Evolutionary conservation across 176 grass and related monocot species (phyloP).

Genomic region (Paspalum notatum): DNA sequence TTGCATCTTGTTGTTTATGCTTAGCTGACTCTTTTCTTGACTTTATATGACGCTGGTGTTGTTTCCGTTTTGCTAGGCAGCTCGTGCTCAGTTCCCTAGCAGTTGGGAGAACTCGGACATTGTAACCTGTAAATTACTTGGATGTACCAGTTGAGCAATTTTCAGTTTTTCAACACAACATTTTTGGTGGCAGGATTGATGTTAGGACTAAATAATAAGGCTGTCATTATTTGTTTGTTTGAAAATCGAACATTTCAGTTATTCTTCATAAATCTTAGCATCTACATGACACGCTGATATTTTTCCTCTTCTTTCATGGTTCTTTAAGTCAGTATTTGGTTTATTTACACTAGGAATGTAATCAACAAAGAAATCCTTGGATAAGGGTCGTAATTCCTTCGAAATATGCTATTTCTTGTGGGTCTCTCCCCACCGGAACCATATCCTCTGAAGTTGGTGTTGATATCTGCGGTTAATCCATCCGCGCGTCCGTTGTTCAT

Average conservation of each 20-base stretch:
- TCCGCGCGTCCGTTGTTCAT: no score
- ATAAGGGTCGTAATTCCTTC: neutral
- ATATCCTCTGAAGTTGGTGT: no score
- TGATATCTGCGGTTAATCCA: no score
- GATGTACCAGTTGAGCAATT: conserved; percentile 25
- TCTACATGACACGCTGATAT: neutral
- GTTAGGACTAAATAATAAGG: conserved; percentile 50
- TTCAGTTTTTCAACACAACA: conserved; percentile 20
- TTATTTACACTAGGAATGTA: neutral
- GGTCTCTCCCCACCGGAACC: no score
- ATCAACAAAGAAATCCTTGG: neutral
- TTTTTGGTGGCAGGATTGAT: conserved; percentile 39
- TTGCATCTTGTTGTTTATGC: conserved; percentile 7
- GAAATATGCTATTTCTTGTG: neutral
- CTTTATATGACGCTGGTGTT: conserved; percentile 32
- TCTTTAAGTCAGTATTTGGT: neutral
- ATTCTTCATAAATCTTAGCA: neutral
- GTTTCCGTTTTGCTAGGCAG: conserved; percentile 43
- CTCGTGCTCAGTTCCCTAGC: conserved; percentile 20
- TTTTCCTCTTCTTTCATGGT: neutral
- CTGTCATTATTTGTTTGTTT: conserved; percentile 23
- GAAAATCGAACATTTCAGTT: conserved; percentile 13
- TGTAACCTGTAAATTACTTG: conserved; percentile 64
- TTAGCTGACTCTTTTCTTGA: conserved; percentile 4
- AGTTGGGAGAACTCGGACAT: conserved; percentile 27